Base-by-base conservation (phyloP, 1,284 basidiomycete genomes). In the Ceratobasidium sp. region DNA sequence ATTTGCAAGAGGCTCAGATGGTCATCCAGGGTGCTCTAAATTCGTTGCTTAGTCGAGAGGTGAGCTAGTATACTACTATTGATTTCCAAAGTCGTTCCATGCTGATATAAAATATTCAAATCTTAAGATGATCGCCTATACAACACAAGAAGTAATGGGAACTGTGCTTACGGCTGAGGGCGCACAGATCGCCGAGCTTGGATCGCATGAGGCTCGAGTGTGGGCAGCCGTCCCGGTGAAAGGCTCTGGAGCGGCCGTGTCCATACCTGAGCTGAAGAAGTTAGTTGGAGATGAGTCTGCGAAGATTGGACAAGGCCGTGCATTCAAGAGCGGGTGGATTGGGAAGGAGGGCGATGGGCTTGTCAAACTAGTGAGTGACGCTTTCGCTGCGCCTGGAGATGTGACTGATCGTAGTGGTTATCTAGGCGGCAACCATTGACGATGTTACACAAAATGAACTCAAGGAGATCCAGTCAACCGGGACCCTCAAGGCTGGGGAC, bases 291-390 rank as follows among this genome's bases (percentile, higher is more conserved):
- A 93, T 74, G 95, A 97, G 79, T 88, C 89, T 5, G 90, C 93
- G 22, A 97, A 96, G 85, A 88, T 86, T 76, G 98, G 98, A 1
- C 98, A 99, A 83, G 92, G 93, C 33, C 90, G 94, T 77, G 98
- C 97, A 27, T 98, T 99, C 89, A 98, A 97, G 85, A 97, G 94
- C 81, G 95, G 94, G 78, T 99, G 98, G 97, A 96, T 99, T 78
- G 88, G 87, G 36, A 99, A 99, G 83, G 93, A 97, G 78, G 94
- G 94, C 2, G 89, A 90, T 78, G 94, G 95, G 24, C 90, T 98
- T 76, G 90, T 98, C 71, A 93, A 93, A 83, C 85, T 91, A 76
- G 95, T 97, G 73, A 79, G 93, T 87, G 69, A 44, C 3, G 44
- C 19, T 50, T 73, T 76, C 76, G 67, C 76, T 73, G 17, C 72